Evolutionary conservation across 2,329 filamentous ascomycete species (phyloP), one percentile per base, ranked within the genome.

Genomic region (Elsinoe perseae): DNA sequence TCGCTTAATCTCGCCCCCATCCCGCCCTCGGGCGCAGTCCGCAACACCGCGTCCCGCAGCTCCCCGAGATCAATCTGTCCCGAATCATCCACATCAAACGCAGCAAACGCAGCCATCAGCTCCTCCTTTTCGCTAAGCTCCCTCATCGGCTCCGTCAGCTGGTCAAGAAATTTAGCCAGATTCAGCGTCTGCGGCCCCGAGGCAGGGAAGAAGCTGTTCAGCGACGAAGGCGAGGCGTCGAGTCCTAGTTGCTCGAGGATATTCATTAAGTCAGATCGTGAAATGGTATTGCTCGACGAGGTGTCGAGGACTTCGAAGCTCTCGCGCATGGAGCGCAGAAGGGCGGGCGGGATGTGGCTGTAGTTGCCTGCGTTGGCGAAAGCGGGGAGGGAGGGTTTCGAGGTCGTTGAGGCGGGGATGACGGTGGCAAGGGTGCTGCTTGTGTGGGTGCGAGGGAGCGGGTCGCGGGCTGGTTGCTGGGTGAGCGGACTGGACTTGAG

Each of bases 61-160:
- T 95, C 89, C 0, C 75, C 80, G 18, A 95, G 74, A 67, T 97
- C 90, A 36, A 97, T 83, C 70, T 96, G 90, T 2, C 93, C 93
- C 64, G 87, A 93, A 68, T 98, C 93, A 61, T 95, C 90, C 60
- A 95, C 88, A 66, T 98, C 93, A 68, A 97, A 97, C 0, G 93
- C 93, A 1, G 89, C 89, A 63, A 98, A 92, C 0, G 93, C 93
- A 1, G 90, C 92, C 18, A 89, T 75, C 8, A 98, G 79, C 68
- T 98, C 93, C 14, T 83, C 80, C 20, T 83, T 81, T 0, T 87
- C 84, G 0, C 89, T 95, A 16, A 97, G 76, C 0, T 84, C 80
- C 1, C 83, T 81, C 2, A 97, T 76, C 1, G 87, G 80, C 8
- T 82, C 80, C 0, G 91, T 87, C 1, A 98, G 76, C 1, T 84